Percentiles rank a stretch among this genome's conserved stretches.
Conservation (phyloP, 805 yeast genomes). For the Komagataella ulmi region DNA sequence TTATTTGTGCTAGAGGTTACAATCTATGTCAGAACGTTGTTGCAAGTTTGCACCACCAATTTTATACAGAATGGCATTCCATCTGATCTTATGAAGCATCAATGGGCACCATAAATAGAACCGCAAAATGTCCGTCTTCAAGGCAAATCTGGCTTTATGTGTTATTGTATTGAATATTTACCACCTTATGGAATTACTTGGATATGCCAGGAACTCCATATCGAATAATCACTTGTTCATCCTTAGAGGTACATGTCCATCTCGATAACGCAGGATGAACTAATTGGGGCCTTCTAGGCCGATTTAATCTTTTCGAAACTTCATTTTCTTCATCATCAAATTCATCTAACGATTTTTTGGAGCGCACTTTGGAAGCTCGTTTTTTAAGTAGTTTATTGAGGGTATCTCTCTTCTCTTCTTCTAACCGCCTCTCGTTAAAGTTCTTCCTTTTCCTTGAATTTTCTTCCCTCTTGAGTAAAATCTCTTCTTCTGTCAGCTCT, state of each 20-base stretch:
- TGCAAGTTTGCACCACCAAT: too few species aligned
- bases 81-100: too few species aligned
- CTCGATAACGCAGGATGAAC: conserved; percentile 23
- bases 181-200: not conserved
- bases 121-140: too few species aligned
- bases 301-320: conserved; percentile 3
- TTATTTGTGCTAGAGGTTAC: too few species aligned
- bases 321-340: conserved; percentile 6
- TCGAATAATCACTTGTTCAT: not conserved
- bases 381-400: conserved; percentile 74
- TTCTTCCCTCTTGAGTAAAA: conserved; percentile 71
- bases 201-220: not conserved
- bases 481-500: conserved; percentile 71
- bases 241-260: conserved; percentile 9
- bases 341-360: conserved; percentile 12
- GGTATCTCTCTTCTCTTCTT: conserved; percentile 89
- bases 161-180: not conserved
- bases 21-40: too few species aligned
- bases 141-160: not conserved
- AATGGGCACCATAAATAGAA: too few species aligned
- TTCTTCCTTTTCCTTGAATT: conserved; percentile 82
- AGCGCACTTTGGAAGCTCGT: conserved; percentile 63
- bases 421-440: conserved; percentile 66
- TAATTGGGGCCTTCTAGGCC: conserved; percentile 21
- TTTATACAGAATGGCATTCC: too few species aligned